Evolutionary conservation across 805 yeast species (phyloP).

Genomic region (Clavispora santaluciae): DNA sequence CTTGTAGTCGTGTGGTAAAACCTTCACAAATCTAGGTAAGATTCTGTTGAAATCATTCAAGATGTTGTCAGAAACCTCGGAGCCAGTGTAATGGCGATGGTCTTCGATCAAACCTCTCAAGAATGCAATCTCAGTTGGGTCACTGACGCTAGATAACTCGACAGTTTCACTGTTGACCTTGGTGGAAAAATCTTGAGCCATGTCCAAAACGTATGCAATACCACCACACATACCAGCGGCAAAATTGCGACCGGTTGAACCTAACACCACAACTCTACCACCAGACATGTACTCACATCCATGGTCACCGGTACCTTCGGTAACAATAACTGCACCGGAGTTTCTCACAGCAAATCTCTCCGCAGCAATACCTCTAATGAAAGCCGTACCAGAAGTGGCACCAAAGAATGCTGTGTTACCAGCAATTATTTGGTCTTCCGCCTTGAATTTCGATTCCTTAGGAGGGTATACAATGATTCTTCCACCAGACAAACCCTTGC

Average conservation of each 20-base stretch:
- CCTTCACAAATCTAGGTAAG: slow-evolving; percentile 86
- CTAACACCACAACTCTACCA: slow-evolving; percentile 92
- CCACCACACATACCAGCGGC: slow-evolving; percentile 99
- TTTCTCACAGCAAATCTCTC: slow-evolving; percentile 98
- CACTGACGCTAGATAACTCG: slow-evolving; percentile 69
- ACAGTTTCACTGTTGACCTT: slow-evolving; percentile 80
- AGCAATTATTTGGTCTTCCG: slow-evolving; percentile 92
- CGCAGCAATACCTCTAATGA: slow-evolving; percentile 95
- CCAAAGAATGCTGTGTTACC: slow-evolving; percentile 98
- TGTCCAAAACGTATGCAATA: slow-evolving; percentile 92
- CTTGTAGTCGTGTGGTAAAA: slow-evolving; percentile 88
- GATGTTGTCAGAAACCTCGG: slow-evolving; percentile 81
- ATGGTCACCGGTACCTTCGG: slow-evolving; percentile 97
- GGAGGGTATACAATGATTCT: slow-evolving; percentile 91
- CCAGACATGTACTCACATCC: slow-evolving; percentile 99
- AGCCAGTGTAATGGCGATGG: slow-evolving; percentile 90
- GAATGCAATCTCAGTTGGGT: slow-evolving; percentile 90
- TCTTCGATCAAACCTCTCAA: slow-evolving; percentile 91
- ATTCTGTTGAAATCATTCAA: slow-evolving; percentile 84
- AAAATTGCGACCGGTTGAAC: slow-evolving; percentile 86
- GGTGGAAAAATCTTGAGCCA: slow-evolving; percentile 85
- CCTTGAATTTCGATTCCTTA: slow-evolving; percentile 72
- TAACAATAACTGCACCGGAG: slow-evolving; percentile 96
- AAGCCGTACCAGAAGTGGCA: slow-evolving; percentile 93
- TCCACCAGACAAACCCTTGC: slow-evolving; percentile 97